phyloP scores from a whole-genome alignment of 169 alveolate species.

The Babesia bigemina region DNA sequence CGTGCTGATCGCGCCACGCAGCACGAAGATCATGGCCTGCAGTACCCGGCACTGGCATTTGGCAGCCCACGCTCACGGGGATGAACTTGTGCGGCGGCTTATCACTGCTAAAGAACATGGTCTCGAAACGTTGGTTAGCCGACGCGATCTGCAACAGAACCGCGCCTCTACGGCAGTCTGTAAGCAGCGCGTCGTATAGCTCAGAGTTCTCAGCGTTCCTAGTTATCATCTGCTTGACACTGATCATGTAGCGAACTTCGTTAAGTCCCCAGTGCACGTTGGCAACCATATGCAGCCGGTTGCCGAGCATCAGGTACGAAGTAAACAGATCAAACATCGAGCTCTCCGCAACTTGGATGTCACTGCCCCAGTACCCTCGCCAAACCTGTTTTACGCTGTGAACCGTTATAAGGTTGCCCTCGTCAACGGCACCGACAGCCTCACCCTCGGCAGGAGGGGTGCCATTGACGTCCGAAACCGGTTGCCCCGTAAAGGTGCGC shows the following conservation, averaged over 20 bases:
- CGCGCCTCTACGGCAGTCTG: conserved; percentile 34
- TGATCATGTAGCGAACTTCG: conserved; percentile 33
- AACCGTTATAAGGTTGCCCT: conserved; percentile 42
- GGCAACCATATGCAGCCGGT: conserved; percentile 44
- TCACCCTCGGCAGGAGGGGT: neutral
- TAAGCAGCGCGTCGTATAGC: conserved; percentile 7
- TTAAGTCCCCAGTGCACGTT: conserved; percentile 33
- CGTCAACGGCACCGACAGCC: conserved; percentile 1
- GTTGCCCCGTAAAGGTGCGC: neutral
- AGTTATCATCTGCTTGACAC: conserved; percentile 13
- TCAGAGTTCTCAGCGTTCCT: neutral
- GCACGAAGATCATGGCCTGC: neutral
- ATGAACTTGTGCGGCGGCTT: conserved; percentile 39
- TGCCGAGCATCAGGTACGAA: conserved; percentile 21
- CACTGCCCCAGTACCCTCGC: too few species aligned
- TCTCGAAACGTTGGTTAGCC: conserved; percentile 53
- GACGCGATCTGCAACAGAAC: conserved; percentile 31
- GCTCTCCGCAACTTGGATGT: conserved; percentile 30
- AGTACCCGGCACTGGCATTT: neutral
- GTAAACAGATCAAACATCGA: conserved; percentile 33
- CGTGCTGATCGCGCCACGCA: conserved; percentile 16
- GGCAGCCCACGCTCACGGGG: conserved; percentile 53
- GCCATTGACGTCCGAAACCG: neutral
- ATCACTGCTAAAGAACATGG: conserved; percentile 63
- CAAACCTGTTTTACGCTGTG: conserved; percentile 13